phyloP scores from a whole-genome alignment of 2,329 filamentous ascomycete species.

The Alternaria brassicicola region DNA sequence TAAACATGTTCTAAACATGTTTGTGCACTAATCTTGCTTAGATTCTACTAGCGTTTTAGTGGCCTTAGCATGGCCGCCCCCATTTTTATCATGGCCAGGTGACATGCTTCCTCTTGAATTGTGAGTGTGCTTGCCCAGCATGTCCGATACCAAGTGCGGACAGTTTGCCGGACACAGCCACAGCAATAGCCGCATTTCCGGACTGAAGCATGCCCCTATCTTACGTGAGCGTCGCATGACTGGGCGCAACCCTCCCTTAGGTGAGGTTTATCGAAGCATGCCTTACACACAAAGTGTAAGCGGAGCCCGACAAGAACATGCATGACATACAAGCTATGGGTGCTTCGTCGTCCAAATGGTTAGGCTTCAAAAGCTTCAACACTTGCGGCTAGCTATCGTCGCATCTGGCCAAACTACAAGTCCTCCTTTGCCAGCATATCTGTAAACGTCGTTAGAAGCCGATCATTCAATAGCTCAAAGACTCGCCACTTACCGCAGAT shows the following conservation, averaged over 20 bases:
- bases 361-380: background rate
- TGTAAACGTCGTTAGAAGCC: slow-evolving; percentile 13
- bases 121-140: background rate
- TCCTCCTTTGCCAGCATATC: slow-evolving; percentile 50
- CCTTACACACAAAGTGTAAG: slow-evolving; percentile 8
- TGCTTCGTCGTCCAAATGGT: background rate
- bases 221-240: slow-evolving; percentile 12
- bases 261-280: slow-evolving; percentile 18
- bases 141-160: slow-evolving; percentile 2
- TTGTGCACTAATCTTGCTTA: too few species aligned
- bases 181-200: slow-evolving; percentile 32
- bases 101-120: too few species aligned
- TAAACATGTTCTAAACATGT: too few species aligned
- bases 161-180: slow-evolving; percentile 30
- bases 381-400: background rate
- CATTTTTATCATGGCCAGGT: too few species aligned
- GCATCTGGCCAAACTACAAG: slow-evolving; percentile 22
- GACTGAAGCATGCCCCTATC: slow-evolving; percentile 18
- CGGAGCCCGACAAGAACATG: background rate
- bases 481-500: slow-evolving; percentile 61
- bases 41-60: too few species aligned
- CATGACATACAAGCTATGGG: background rate
- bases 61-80: too few species aligned
- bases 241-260: slow-evolving; percentile 6
- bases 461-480: background rate